phyloP scores from a whole-genome alignment of 768 basidiomycete species.

The Mycena venus region DNA sequence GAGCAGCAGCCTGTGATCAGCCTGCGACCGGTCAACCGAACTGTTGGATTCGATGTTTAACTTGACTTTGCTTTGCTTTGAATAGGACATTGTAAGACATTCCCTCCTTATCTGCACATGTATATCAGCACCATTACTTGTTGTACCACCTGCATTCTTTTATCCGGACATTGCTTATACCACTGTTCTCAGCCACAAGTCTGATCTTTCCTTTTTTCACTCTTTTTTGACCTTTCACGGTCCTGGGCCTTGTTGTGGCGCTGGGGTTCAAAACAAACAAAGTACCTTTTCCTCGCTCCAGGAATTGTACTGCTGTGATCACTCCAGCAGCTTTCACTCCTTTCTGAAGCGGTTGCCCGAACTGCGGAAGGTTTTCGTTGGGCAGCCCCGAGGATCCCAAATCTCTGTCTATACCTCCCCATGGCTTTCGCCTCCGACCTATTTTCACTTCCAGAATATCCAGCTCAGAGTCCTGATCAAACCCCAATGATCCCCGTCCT shows the following conservation, averaged over 20 bases:
- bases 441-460: background rate
- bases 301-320: background rate
- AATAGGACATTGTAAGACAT: background rate
- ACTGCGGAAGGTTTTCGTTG: constrained; percentile 4
- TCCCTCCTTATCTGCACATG: background rate
- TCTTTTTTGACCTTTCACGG: too few relatives aligned
- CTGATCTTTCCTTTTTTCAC: too few relatives aligned
- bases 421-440: background rate
- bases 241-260: too few relatives aligned
- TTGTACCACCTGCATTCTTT: background rate
- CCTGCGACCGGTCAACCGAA: constrained; percentile 68
- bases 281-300: too few relatives aligned
- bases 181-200: too few relatives aligned
- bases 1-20: constrained; percentile 68
- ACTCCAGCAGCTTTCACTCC: background rate
- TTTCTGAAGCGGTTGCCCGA: background rate
- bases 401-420: background rate
- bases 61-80: background rate
- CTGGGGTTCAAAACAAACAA: too few relatives aligned
- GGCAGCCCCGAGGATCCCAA: constrained; percentile 7
- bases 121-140: constrained; percentile 5
- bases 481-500: background rate
- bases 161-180: background rate
- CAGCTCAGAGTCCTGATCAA: background rate
- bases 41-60: constrained; percentile 67